Evolutionary conservation across 306 rosid species (phyloP), one percentile per base, ranked within the genome.

Genomic region (Benincasa hispida): DNA sequence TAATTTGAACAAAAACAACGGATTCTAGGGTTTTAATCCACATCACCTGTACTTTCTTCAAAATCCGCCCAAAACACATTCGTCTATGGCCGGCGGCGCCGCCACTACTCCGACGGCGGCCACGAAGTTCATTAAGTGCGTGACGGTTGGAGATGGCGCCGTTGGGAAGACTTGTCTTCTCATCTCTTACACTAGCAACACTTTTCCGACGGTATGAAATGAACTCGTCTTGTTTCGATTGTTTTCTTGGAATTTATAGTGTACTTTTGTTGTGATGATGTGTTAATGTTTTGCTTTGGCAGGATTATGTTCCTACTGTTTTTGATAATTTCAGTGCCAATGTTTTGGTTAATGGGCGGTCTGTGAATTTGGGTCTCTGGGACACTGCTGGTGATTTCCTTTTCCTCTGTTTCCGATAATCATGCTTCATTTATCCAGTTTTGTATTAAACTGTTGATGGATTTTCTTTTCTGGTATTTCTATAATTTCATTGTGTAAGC

Each of bases 271-370:
- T 11, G 15, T 12, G 51, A 13, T 45, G 51, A 0, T 50, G 9
- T 50, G 55, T 45, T 45, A 11, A 42, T 42, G 5, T 5, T 50
- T 50, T 50, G 55, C 55, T 50, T 76, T 61, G 63, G 42, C 87
- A 87, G 91, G 89, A 85, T 74, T 87, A 87, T 83, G 87, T 83
- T 69, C 91, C 91, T 0, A 85, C 91, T 67, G 87, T 87, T 59
- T 85, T 87, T 76, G 89, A 85, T 59, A 85, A 87, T 82, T 85
- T 87, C 82, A 85, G 87, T 47, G 89, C 91, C 73, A 80, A 83
- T 80, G 86, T 85, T 76, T 14, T 78, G 81, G 89, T 82, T 76
- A 86, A 82, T 55, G 86, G 89, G 13, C 81, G 82, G 55, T 34
- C 87, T 54, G 87, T 87, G 77, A 82, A 85, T 82, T 63, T 85